These are phyloP conservation scores for Colletotrichum navitas DNA, from an alignment of 2,329 filamentous ascomycete species.

Conservation along the genomic window DNA sequence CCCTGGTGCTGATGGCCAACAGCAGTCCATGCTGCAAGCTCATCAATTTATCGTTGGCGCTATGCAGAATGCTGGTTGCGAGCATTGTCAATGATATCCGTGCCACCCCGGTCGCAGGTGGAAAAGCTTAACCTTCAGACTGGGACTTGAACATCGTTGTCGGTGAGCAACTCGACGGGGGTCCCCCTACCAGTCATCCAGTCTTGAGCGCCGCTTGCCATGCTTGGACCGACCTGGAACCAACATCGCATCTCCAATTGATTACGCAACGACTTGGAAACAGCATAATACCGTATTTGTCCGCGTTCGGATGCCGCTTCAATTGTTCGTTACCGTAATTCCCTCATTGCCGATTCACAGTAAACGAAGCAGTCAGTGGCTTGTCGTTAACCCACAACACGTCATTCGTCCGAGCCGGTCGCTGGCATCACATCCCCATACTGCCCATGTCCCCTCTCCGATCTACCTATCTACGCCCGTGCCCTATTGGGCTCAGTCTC, in stretches of 20 bases:
- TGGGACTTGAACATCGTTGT: conserved; percentile 26
- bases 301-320: neutral
- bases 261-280: neutral
- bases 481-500: neutral
- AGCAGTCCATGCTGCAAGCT: neutral
- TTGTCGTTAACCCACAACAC: no score
- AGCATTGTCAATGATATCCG: neutral
- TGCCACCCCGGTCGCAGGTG: conserved; percentile 31
- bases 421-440: conserved; percentile 15
- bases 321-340: neutral
- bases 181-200: conserved; percentile 15
- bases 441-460: conserved; percentile 15
- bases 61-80: neutral
- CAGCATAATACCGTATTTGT: neutral
- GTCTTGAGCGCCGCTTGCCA: conserved; percentile 9
- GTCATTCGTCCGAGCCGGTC: conserved; percentile 31
- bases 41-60: neutral
- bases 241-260: neutral
- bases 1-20: neutral
- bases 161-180: conserved; percentile 5
- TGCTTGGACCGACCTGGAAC: conserved; percentile 11
- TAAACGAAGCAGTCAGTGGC: no score
- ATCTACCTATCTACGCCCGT: conserved; percentile 10
- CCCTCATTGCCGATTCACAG: neutral
- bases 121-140: conserved; percentile 37